These are phyloP conservation scores for Pinus taeda DNA, from an alignment of 75 land plant genomes.

Conservation along the genomic window DNA sequence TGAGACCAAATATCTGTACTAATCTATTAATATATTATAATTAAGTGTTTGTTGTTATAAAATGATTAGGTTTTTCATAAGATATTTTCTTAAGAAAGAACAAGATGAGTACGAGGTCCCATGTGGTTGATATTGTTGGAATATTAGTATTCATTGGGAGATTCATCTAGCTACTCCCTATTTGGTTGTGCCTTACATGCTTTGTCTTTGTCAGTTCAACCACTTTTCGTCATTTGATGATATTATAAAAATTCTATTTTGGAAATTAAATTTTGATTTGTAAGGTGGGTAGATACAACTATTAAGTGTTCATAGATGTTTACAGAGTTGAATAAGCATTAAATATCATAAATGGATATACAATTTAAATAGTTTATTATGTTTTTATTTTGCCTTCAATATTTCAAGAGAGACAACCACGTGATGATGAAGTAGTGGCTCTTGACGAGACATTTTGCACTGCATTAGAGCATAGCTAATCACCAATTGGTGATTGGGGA, in stretches of 20 bases:
- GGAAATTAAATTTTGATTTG: not conserved
- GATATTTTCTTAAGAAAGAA: too few relatives aligned
- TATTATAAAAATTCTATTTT: too few relatives aligned
- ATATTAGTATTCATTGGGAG: too few relatives aligned
- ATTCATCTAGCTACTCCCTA: too few relatives aligned
- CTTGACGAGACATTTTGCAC: constrained; percentile 85
- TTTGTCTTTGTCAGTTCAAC: too few relatives aligned
- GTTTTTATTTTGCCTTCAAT: not conserved
- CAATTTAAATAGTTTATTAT: not conserved
- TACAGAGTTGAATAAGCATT: not conserved
- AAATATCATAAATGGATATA: not conserved
- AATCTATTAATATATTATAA: too few relatives aligned
- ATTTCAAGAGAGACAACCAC: constrained; percentile 73
- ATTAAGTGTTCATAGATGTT: not conserved
- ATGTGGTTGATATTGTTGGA: too few relatives aligned
- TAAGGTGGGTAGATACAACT: not conserved
- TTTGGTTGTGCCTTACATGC: too few relatives aligned
- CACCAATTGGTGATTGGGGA: constrained; percentile 98
- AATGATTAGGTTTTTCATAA: too few relatives aligned
- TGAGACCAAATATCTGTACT: not conserved
- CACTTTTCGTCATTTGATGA: too few relatives aligned
- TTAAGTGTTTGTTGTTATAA: too few relatives aligned
- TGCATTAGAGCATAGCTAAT: constrained; percentile 91
- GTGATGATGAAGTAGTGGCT: constrained; percentile 98
- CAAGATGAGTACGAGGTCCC: too few relatives aligned